These are phyloP conservation scores for Colletotrichum sp. DNA, from an alignment of 2,329 filamentous ascomycete genomes.

Conservation along the genomic window DNA sequence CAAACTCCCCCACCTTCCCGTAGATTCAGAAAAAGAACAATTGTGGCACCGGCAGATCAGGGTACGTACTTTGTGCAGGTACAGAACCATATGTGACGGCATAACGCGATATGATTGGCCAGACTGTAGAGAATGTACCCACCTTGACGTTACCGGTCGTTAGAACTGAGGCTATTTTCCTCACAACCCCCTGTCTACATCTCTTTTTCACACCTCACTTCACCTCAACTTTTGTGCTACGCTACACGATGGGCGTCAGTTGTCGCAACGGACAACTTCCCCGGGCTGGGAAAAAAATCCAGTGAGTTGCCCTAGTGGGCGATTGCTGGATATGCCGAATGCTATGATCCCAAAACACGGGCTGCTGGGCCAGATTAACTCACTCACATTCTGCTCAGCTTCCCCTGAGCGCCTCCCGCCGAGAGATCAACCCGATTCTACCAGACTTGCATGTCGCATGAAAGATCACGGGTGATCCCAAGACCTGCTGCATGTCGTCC, in stretches of 20 bases:
- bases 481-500: background rate
- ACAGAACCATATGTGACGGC: background rate
- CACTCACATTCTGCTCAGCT: background rate
- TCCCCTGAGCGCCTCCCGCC: background rate
- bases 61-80: background rate
- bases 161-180: background rate
- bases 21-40: conserved; percentile 1
- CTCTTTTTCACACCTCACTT: background rate
- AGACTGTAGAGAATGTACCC: background rate
- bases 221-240: background rate
- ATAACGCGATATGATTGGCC: background rate
- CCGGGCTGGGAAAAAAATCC: background rate
- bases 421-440: background rate
- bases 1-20: conserved; percentile 12
- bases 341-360: background rate
- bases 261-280: background rate
- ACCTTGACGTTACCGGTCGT: background rate
- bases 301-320: background rate
- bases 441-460: background rate
- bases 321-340: background rate
- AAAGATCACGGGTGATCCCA: background rate
- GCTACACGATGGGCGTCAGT: background rate
- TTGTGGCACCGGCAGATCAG: background rate
- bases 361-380: background rate
- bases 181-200: background rate